Conservation (phyloP, 768 basidiomycete genomes). For the Amanita pallidorosea region DNA sequence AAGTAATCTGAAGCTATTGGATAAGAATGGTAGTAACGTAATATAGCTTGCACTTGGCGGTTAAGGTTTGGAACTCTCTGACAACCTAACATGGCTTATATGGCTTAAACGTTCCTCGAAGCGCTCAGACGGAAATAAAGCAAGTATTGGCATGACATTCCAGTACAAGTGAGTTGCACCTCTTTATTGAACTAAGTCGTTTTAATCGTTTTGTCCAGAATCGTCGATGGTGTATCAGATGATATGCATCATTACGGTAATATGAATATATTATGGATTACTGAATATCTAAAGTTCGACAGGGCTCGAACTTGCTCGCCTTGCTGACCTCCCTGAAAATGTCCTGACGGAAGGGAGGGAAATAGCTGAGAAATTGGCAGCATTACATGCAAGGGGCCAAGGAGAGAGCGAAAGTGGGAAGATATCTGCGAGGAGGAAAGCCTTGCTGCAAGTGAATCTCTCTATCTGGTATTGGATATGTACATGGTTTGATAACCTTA, state of each 20-base stretch:
- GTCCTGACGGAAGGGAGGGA: constrained; percentile 54
- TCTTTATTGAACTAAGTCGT: neutral
- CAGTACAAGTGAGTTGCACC: constrained; percentile 52
- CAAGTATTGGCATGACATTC: constrained; percentile 61
- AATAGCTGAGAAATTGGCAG: constrained; percentile 49
- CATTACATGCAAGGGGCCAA: constrained; percentile 44
- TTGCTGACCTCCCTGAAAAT: constrained; percentile 75
- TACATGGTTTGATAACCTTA: neutral
- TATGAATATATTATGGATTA: constrained; percentile 5
- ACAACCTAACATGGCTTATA: neutral
- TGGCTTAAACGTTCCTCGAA: neutral
- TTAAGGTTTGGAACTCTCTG: constrained; percentile 39
- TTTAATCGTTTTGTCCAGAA: constrained; percentile 28
- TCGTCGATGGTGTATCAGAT: constrained; percentile 61
- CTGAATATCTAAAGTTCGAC: constrained; percentile 1
- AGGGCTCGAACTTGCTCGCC: constrained; percentile 84
- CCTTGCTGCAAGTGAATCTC: constrained; percentile 47
- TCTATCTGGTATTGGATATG: neutral
- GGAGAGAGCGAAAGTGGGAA: constrained; percentile 53
- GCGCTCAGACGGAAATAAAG: constrained; percentile 7
- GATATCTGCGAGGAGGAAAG: constrained; percentile 52
- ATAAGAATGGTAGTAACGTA: neutral
- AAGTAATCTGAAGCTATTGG: constrained; percentile 12
- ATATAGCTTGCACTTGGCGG: constrained; percentile 68
- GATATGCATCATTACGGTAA: constrained; percentile 68